Conservation (phyloP, 2,329 filamentous ascomycete species). For the Plenodomus lindquistii region DNA sequence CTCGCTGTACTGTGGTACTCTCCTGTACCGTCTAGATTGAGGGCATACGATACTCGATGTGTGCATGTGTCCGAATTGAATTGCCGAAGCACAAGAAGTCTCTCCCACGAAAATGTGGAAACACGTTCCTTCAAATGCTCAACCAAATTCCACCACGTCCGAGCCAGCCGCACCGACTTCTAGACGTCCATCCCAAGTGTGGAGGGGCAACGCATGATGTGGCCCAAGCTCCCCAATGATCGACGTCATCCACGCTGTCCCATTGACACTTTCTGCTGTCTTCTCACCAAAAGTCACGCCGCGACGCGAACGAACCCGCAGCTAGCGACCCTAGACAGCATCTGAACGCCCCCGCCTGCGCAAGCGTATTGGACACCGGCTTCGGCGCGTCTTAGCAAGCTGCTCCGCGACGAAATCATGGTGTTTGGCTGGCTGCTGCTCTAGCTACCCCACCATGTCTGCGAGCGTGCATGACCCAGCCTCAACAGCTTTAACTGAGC, state of each 20-base stretch:
- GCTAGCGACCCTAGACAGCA: conserved; percentile 3
- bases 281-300: conserved; percentile 14
- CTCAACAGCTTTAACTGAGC: conserved; percentile 28
- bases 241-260: not conserved
- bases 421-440: conserved; percentile 1
- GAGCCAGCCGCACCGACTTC: too few species aligned
- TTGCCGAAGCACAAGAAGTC: too few species aligned
- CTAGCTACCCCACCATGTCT: conserved; percentile 32
- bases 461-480: conserved; percentile 19
- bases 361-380: conserved; percentile 17
- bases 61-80: too few species aligned
- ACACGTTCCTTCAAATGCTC: too few species aligned
- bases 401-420: conserved; percentile 11
- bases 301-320: conserved; percentile 8
- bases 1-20: too few species aligned
- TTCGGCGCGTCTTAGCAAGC: conserved; percentile 11
- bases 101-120: too few species aligned
- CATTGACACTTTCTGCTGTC: not conserved
- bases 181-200: not conserved
- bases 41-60: too few species aligned
- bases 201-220: not conserved
- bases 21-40: too few species aligned
- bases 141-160: too few species aligned
- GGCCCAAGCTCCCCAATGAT: not conserved
- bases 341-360: conserved; percentile 11